Percentiles rank a stretch among this genome's conserved stretches.
Conservation (phyloP, 768 basidiomycete genomes). For the Rhodotorula graminis region DNA sequence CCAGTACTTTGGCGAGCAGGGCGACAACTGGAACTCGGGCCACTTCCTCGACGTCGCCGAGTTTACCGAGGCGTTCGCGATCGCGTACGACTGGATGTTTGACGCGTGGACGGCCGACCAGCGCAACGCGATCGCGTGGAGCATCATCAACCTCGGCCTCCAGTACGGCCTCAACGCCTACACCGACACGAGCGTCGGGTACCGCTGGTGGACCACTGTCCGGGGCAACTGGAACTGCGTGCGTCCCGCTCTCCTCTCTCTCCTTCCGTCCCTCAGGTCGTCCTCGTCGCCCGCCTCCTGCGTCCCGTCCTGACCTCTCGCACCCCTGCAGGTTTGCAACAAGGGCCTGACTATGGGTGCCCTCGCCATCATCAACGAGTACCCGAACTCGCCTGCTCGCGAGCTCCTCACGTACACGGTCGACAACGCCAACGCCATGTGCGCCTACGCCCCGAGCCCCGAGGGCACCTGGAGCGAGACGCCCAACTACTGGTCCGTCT, state of each 20-base stretch:
- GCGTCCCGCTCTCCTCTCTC: neutral
- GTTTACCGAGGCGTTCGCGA: constrained; percentile 77
- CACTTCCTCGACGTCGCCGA: constrained; percentile 95
- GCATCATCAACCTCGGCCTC: constrained; percentile 75
- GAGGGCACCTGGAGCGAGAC: constrained; percentile 95
- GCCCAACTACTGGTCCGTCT: constrained; percentile 76
- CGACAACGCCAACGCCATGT: constrained; percentile 70
- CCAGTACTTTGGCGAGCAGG: constrained; percentile 59
- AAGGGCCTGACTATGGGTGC: constrained; percentile 81
- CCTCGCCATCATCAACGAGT: constrained; percentile 74
- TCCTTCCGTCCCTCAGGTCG: no score
- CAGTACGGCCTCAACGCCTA: constrained; percentile 33
- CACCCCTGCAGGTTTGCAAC: constrained; percentile 62
- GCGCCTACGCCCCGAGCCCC: constrained; percentile 52
- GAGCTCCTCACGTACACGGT: constrained; percentile 65
- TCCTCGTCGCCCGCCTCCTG: no score
- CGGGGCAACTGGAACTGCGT: constrained; percentile 94
- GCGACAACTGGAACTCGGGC: constrained; percentile 70
- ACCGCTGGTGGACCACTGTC: constrained; percentile 40
- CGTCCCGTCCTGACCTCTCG: neutral
- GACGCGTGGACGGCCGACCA: constrained; percentile 73
- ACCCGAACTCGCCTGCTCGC: constrained; percentile 61
- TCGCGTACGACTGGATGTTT: constrained; percentile 95
- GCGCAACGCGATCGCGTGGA: constrained; percentile 61
- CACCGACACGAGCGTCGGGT: constrained; percentile 10